Evolutionary conservation across 2,329 filamentous ascomycete genomes (phyloP).

Genomic region (Capronia americana): DNA sequence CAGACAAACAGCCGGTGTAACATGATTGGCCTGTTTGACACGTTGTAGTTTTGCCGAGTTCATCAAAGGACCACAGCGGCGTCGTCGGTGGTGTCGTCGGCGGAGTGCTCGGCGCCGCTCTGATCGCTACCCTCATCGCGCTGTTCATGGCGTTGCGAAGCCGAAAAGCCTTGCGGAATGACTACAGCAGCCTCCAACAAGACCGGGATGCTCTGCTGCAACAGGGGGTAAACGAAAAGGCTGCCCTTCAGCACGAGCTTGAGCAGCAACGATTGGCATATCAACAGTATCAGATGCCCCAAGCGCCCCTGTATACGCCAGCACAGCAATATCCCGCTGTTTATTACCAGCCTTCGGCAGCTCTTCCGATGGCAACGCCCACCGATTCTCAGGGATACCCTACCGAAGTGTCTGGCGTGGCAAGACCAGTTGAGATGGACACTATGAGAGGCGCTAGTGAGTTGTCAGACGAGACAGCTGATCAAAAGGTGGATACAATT

Average conservation of each 20-base stretch:
- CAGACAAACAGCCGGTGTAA: neutral
- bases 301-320: conserved; percentile 7
- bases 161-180: conserved; percentile 1
- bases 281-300: conserved; percentile 19
- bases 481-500: conserved; percentile 3
- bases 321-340: neutral
- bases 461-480: conserved; percentile 10
- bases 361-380: neutral
- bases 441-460: conserved; percentile 12
- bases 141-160: neutral
- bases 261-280: conserved; percentile 16
- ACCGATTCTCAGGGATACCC: conserved; percentile 4
- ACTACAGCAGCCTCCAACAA: conserved; percentile 14
- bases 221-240: conserved; percentile 23
- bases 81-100: neutral
- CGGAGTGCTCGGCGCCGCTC: neutral
- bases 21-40: neutral
- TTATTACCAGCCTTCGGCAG: neutral
- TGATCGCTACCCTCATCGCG: neutral
- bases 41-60: neutral
- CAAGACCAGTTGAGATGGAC: conserved; percentile 17
- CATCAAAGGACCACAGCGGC: neutral
- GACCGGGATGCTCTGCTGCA: conserved; percentile 9
- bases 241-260: conserved; percentile 26
- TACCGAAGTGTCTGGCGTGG: conserved; percentile 9